These are phyloP conservation scores for Rauvolfia tetraphylla DNA, from an alignment of 257 asterid species.

Conservation along the genomic window DNA sequence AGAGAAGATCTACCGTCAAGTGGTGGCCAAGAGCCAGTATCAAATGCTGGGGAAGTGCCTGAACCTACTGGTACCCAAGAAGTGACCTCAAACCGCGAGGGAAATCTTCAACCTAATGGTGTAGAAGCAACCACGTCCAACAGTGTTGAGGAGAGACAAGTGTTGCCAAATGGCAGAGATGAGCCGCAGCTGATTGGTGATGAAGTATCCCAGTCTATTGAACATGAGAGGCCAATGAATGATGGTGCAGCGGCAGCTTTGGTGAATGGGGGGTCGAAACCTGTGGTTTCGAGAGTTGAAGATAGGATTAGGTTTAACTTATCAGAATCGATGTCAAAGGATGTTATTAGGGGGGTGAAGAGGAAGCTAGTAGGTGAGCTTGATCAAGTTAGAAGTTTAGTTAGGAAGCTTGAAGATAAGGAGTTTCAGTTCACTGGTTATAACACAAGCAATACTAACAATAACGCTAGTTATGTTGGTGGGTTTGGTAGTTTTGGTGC, in stretches of 20 bases:
- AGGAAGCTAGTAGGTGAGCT: constrained; percentile 56
- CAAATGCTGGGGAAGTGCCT: constrained; percentile 3
- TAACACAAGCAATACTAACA: constrained; percentile 32
- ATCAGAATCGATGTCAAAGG: constrained; percentile 37
- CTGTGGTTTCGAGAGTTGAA: constrained; percentile 44
- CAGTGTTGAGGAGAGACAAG: neutral
- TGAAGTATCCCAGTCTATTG: constrained; percentile 2
- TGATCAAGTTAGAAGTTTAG: constrained; percentile 48
- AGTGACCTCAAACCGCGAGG: neutral
- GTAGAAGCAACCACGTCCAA: constrained; percentile 1
- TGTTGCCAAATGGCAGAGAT: neutral
- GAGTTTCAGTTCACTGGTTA: constrained; percentile 49
- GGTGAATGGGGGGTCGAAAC: constrained; percentile 23
- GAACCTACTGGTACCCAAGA: constrained; percentile 2
- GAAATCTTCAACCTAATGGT: neutral
- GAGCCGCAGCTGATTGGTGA: neutral
- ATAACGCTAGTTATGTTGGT: constrained; percentile 29
- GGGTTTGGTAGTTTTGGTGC: constrained; percentile 34
- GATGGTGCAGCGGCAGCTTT: constrained; percentile 11
- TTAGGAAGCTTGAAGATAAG: constrained; percentile 49
- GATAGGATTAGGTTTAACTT: constrained; percentile 63
- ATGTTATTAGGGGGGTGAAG: constrained; percentile 53
- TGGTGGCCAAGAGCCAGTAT: neutral
- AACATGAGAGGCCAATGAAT: neutral
- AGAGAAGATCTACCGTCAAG: constrained; percentile 4